Base-by-base conservation (phyloP, 805 yeast species). In the Jamesozyma jinghongensis region DNA sequence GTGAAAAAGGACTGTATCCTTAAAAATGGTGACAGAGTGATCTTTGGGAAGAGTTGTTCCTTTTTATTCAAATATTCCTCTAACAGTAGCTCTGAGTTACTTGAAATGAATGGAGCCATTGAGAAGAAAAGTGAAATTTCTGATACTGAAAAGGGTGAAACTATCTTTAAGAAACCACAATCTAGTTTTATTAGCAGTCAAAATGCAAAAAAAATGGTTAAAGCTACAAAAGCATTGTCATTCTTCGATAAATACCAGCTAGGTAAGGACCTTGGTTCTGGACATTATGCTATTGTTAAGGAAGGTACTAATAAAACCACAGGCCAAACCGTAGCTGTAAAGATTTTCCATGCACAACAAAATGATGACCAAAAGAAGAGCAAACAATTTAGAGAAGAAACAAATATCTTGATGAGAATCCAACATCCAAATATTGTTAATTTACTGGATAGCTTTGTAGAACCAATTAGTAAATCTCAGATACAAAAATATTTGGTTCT, bases 281-380 rank as follows among this genome's bases (percentile, higher is more conserved):
- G 92, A 0, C 90, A 83, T 59, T 83, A 83, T 52, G 90, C 92
- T 0, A 76, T 77, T n/a, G 92, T 83, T 3, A 79, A 77, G 53
- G 84, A 80, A 48, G 85, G 85, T 2, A 66, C 67, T 6, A 70
- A 74, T 46, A 72, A 77, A 48, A 57, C 61, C 6, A 70, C 79
- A 0, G 85, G 86, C 0, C 70, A 71, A 37, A 61, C 70, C 2
- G 82, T 77, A 36, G 92, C 90, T 0, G 85, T 83, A 3, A 83
- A 83, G 53, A 77, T 83, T 7, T 83, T 83, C 59, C 79, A 77
- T 49, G 79, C 81, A 46, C 65, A 73, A 58, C 56, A 55, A 36
- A 56, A 61, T 27, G 69, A 67, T 42, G 71, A 67, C 49, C 50
- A 51, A 10, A 65, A 67, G 46, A 62, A 64, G 32, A 53, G 63